Conservation (phyloP, 192 early-diverging fungal genomes). For the Backusella psychrophila region DNA sequence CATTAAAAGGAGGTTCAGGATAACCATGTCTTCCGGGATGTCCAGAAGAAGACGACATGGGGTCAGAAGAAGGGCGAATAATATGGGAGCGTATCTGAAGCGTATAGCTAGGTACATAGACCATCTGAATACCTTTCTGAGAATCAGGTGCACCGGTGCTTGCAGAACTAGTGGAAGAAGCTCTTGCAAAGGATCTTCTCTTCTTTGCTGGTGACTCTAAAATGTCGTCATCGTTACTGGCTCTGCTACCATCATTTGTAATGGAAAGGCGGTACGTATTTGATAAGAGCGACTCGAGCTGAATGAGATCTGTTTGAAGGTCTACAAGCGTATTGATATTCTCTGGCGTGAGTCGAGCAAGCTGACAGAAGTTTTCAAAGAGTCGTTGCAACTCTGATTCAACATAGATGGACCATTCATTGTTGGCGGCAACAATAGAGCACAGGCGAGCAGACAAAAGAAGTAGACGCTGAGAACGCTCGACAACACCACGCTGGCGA, state of each 20-base stretch:
- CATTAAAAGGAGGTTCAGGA: neutral
- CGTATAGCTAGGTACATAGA: conserved; percentile 17
- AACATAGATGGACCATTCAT: conserved; percentile 30
- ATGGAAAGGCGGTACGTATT: conserved; percentile 4
- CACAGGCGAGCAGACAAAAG: conserved; percentile 49
- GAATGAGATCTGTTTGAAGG: conserved; percentile 13
- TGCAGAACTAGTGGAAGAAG: neutral
- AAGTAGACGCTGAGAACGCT: conserved; percentile 43
- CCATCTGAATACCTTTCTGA: conserved; percentile 22
- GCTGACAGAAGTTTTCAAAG: conserved; percentile 26
- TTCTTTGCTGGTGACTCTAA: conserved; percentile 11
- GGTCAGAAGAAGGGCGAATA: conserved; percentile 1
- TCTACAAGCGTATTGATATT: conserved; percentile 16
- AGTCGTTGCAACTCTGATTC: conserved; percentile 22
- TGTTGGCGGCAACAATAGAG: conserved; percentile 31
- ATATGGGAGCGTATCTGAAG: conserved; percentile 18
- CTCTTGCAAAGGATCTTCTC: neutral
- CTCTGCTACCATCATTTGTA: neutral
- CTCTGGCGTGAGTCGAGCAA: conserved; percentile 19
- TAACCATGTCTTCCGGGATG: neutral
- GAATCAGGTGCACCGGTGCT: neutral
- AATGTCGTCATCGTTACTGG: neutral
- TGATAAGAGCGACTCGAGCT: conserved; percentile 1
- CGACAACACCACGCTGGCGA: conserved; percentile 45
- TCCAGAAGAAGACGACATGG: neutral